These are phyloP conservation scores for Daedaleopsis sinensis DNA, from an alignment of 768 basidiomycete genomes.

Conservation along the genomic window DNA sequence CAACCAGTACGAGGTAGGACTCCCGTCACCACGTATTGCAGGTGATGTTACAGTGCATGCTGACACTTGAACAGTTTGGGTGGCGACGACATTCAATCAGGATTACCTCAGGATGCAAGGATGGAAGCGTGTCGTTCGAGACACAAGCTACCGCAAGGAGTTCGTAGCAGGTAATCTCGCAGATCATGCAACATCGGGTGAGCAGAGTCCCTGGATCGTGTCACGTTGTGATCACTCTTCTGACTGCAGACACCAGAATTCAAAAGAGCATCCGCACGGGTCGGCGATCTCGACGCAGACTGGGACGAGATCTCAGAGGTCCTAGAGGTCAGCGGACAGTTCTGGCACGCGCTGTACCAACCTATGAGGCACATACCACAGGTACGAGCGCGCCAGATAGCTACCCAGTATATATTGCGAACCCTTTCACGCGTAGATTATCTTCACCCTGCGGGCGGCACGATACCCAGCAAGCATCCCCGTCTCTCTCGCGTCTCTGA, in stretches of 20 bases:
- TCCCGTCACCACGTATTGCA: background rate
- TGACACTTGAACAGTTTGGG: constrained; percentile 51
- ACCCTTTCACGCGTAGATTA: background rate
- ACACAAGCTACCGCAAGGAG: constrained; percentile 67
- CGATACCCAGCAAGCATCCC: constrained; percentile 25
- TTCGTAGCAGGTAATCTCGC: constrained; percentile 68
- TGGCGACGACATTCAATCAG: constrained; percentile 64
- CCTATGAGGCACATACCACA: constrained; percentile 7
- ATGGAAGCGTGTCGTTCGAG: constrained; percentile 55
- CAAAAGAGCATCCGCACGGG: constrained; percentile 22
- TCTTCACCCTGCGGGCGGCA: constrained; percentile 25
- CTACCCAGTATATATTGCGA: background rate
- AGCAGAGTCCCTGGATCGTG: constrained; percentile 20
- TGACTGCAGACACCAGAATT: constrained; percentile 34
- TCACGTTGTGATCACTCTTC: background rate
- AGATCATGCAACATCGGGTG: constrained; percentile 55
- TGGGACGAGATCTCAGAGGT: constrained; percentile 30
- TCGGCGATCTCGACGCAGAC: constrained; percentile 43
- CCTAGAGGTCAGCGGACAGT: background rate
- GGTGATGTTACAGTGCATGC: background rate
- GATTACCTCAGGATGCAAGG: constrained; percentile 69
- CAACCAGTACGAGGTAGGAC: background rate
- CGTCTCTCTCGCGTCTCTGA: constrained; percentile 31
- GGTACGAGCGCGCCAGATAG: background rate
- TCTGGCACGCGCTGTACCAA: background rate